Evolutionary conservation across 164 flowering plant species (phyloP), one percentile per base, ranked within the genome.

Genomic region (Litsea cubeba): DNA sequence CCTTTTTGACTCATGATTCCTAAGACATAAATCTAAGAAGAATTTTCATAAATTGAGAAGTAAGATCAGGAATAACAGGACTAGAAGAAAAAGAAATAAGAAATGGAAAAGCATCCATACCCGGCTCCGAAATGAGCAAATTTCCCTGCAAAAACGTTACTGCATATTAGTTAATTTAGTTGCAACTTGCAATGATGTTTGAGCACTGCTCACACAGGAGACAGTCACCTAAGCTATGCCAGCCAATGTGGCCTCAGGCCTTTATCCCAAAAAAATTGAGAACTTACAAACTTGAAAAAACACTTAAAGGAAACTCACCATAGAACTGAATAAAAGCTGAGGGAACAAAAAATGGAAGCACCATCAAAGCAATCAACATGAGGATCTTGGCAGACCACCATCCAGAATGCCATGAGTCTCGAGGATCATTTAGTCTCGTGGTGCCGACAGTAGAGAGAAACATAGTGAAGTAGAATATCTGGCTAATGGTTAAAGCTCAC

Each of bases 81-180:
- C 10, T 12, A 15, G 71, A 32, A 30, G 17, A 78, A 26, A 62
- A 50, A 20, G 49, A 20, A 75, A 70, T 4, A 70, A 70, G 75
- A 75, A 63, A 72, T 14, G 2, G 46, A 40, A 40, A 24, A 3
- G 23, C 23, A 62, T 75, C 25, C 69, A 65, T 90, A 91, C 98
- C 98, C 98, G 35, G 98, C 98, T 50, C 98, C 98, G 74, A 91
- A 89, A 76, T 91, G 97, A 26, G 98, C 97, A 70, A 92, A 35
- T 69, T 85, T 86, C 76, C 95, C 98, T 94, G 93, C 78, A 65
- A 83, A 76, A 76, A 60, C 17, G 49, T 3, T 22, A 64, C n/a
- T 17, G 49, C 28, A 22, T 40, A 14, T 10, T 35, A 18, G 28
- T 64, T 18, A 22, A 62, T 4, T 10, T n/a, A 18, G 28, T 64